Conservation (phyloP, 148 eudicot genomes). For the Diospyros kaki region DNA sequence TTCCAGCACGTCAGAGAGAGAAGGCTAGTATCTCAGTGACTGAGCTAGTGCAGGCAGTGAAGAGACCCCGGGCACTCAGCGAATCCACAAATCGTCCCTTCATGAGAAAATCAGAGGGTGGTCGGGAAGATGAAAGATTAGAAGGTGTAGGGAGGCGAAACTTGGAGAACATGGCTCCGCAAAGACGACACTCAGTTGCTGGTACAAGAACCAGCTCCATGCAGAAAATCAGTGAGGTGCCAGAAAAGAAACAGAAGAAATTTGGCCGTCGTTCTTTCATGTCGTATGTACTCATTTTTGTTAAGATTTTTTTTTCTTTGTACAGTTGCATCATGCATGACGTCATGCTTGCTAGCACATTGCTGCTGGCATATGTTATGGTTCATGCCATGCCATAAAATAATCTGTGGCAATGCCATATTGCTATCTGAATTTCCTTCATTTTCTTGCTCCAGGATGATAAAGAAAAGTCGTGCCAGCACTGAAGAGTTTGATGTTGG, state of each 20-base stretch:
- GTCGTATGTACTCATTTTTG: constrained; percentile 42
- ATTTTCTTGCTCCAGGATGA: constrained; percentile 38
- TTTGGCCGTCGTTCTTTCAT: constrained; percentile 66
- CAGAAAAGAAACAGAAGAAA: constrained; percentile 61
- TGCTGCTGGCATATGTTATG: background rate
- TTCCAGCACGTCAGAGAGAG: constrained; percentile 92
- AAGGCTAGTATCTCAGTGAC: constrained; percentile 65
- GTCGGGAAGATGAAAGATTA: constrained; percentile 25
- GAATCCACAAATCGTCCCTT: constrained; percentile 68
- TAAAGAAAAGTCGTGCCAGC: constrained; percentile 62
- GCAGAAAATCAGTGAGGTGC: constrained; percentile 66
- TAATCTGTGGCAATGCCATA: background rate
- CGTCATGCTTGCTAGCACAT: too few relatives aligned
- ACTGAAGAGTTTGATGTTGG: constrained; percentile 37
- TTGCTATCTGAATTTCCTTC: background rate
- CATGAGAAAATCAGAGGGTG: constrained; percentile 52
- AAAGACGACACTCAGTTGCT: constrained; percentile 53
- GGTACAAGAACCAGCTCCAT: constrained; percentile 40
- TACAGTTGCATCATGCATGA: background rate
- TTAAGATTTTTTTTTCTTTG: background rate
- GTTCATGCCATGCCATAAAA: background rate
- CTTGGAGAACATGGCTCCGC: constrained; percentile 38
- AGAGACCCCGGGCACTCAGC: constrained; percentile 76
- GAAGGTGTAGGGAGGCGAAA: constrained; percentile 43
- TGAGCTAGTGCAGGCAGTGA: constrained; percentile 86